Conservation (phyloP, 2,329 filamentous ascomycete species). For the Aureobasidium sp. region DNA sequence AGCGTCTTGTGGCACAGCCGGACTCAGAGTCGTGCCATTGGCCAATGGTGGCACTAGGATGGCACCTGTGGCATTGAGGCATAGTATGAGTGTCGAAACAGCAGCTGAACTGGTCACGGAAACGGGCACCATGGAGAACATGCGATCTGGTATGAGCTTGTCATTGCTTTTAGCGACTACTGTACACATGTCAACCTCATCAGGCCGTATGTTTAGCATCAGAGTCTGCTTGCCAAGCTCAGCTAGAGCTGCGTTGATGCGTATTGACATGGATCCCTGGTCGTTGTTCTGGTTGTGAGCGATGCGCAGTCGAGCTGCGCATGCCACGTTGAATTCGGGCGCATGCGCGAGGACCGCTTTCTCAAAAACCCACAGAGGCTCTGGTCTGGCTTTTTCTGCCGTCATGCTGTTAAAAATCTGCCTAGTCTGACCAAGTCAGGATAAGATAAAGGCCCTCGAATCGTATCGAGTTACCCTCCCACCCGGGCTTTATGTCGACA, state of each 20-base stretch:
- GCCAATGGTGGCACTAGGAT: neutral
- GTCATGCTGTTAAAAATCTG: neutral
- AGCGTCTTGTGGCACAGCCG: neutral
- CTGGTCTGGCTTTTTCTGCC: neutral
- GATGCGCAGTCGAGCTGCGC: neutral
- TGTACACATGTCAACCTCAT: neutral
- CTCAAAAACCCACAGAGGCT: neutral
- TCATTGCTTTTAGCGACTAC: conserved; percentile 1
- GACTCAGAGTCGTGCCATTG: neutral
- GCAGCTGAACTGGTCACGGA: neutral
- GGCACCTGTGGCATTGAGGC: neutral
- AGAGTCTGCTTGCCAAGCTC: neutral
- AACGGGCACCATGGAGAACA: conserved; percentile 1
- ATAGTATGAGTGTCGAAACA: neutral
- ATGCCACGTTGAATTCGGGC: neutral
- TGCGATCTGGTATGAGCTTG: neutral
- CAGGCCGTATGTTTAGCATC: neutral
- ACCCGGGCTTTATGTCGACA: conserved; percentile 6
- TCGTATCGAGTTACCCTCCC: conserved; percentile 7
- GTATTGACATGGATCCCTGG: neutral
- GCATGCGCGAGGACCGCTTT: conserved; percentile 2
- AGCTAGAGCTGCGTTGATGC: neutral
- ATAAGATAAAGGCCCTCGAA: neutral
- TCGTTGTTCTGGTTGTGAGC: neutral
- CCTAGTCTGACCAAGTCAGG: neutral